Evolutionary conservation across 306 rosid species (phyloP).

Genomic region (Dicorynia guianensis): DNA sequence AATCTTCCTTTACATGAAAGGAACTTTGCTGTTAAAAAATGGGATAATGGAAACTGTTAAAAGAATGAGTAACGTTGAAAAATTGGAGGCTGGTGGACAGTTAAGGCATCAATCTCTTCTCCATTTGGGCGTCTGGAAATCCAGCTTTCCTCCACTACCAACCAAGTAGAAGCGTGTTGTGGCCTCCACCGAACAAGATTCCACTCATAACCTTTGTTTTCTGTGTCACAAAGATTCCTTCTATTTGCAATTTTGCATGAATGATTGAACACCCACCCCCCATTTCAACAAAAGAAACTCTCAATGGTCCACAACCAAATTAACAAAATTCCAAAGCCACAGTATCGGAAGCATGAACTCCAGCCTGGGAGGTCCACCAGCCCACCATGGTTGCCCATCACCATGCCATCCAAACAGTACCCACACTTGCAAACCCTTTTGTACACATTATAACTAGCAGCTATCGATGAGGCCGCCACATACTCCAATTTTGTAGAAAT

Average conservation of each 20-base stretch:
- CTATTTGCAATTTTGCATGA: slow-evolving; percentile 4
- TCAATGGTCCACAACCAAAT: slow-evolving; percentile 38
- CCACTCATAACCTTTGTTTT: background rate
- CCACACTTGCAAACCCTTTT: slow-evolving; percentile 8
- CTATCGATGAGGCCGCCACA: too few relatives aligned
- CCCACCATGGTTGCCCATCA: slow-evolving; percentile 15
- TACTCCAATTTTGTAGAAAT: too few relatives aligned
- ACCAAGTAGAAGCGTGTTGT: slow-evolving; percentile 16
- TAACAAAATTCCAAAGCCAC: slow-evolving; percentile 29
- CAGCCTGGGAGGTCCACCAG: slow-evolving; percentile 32
- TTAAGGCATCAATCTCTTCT: background rate
- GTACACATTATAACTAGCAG: slow-evolving; percentile 10
- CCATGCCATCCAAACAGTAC: slow-evolving; percentile 9
- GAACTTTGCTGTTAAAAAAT: too few relatives aligned
- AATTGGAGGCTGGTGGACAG: background rate
- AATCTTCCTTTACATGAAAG: too few relatives aligned
- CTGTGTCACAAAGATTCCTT: slow-evolving; percentile 17
- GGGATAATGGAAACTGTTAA: slow-evolving; percentile 29
- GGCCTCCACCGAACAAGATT: slow-evolving; percentile 39
- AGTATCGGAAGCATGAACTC: slow-evolving; percentile 32
- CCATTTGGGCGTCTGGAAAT: slow-evolving; percentile 13
- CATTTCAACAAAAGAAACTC: slow-evolving; percentile 2
- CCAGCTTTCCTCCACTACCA: slow-evolving; percentile 54
- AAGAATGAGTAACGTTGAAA: slow-evolving; percentile 22
- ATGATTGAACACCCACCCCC: background rate